phyloP scores from a whole-genome alignment of 2,329 filamentous ascomycete species.

The Aureobasidium sp. region DNA sequence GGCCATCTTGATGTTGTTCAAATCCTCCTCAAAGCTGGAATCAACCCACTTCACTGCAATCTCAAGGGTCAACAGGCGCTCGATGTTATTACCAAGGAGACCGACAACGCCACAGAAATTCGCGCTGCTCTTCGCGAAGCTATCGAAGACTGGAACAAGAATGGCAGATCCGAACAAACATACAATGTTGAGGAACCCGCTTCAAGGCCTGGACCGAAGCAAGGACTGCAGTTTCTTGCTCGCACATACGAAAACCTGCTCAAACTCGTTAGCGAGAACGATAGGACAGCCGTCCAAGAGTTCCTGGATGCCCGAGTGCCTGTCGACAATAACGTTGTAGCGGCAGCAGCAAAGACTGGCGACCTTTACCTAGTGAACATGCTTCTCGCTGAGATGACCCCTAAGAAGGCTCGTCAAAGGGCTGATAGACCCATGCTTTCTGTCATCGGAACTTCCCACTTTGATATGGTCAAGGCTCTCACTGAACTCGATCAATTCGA shows the following conservation, averaged over 20 bases:
- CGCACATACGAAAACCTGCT: slow-evolving; percentile 40
- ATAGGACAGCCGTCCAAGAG: slow-evolving; percentile 39
- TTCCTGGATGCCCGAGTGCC: slow-evolving; percentile 34
- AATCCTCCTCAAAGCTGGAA: slow-evolving; percentile 73
- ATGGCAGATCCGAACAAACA: slow-evolving; percentile 33
- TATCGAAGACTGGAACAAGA: slow-evolving; percentile 35
- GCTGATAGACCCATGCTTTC: slow-evolving; percentile 88
- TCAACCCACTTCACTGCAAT: slow-evolving; percentile 66
- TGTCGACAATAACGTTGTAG: slow-evolving; percentile 72
- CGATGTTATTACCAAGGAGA: slow-evolving; percentile 71
- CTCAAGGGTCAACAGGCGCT: slow-evolving; percentile 70
- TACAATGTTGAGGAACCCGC: slow-evolving; percentile 37
- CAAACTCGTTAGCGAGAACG: slow-evolving; percentile 39
- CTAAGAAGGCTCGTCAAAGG: slow-evolving; percentile 52
- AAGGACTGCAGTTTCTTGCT: slow-evolving; percentile 40
- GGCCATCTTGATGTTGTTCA: slow-evolving; percentile 83
- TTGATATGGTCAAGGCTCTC: slow-evolving; percentile 62
- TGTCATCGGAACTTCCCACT: slow-evolving; percentile 80
- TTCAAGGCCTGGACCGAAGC: slow-evolving; percentile 28
- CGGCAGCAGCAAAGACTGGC: slow-evolving; percentile 84
- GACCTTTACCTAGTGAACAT: slow-evolving; percentile 82
- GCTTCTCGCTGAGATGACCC: slow-evolving; percentile 47
- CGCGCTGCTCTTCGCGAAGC: slow-evolving; percentile 40
- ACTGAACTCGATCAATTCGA: slow-evolving; percentile 54
- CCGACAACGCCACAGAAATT: slow-evolving; percentile 66